Conservation (phyloP, 225 moss, liverwort and hornwort genomes). For the Neckera pumila region DNA sequence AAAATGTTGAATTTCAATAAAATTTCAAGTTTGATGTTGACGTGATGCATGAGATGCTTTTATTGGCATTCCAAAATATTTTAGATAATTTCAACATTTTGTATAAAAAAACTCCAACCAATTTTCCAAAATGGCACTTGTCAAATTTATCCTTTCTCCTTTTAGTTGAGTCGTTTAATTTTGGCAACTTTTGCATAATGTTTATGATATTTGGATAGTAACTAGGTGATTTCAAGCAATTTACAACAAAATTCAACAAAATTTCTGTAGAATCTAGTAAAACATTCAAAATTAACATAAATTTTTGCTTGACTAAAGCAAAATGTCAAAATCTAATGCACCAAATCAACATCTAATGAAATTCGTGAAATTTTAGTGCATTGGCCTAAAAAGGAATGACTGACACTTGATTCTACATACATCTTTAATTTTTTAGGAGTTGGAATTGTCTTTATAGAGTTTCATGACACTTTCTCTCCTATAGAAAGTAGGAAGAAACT, state of each 20-base stretch:
- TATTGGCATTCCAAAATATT: fast-evolving
- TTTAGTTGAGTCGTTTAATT: background rate
- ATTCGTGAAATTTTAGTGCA: too few relatives aligned
- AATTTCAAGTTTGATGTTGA: background rate
- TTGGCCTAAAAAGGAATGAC: fast-evolving
- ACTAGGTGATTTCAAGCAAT: background rate
- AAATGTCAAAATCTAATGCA: background rate
- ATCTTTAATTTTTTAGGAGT: background rate
- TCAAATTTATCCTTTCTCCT: fast-evolving
- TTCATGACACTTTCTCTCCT: fast-evolving
- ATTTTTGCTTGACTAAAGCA: too few relatives aligned
- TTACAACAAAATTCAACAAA: background rate
- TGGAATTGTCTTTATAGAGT: fast-evolving
- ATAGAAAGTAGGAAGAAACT: fast-evolving
- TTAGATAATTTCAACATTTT: background rate
- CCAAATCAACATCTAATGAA: background rate
- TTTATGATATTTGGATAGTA: background rate
- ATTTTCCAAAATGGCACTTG: too few relatives aligned
- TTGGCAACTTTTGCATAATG: fast-evolving
- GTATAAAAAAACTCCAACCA: background rate
- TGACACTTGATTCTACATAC: fast-evolving
- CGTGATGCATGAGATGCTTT: background rate
- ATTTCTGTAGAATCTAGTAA: fast-evolving
- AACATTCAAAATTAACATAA: background rate
- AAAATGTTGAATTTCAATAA: background rate